These are phyloP conservation scores for Discostella stelligera DNA, from an alignment of 352 stramenopile genomes.

Conservation along the genomic window DNA sequence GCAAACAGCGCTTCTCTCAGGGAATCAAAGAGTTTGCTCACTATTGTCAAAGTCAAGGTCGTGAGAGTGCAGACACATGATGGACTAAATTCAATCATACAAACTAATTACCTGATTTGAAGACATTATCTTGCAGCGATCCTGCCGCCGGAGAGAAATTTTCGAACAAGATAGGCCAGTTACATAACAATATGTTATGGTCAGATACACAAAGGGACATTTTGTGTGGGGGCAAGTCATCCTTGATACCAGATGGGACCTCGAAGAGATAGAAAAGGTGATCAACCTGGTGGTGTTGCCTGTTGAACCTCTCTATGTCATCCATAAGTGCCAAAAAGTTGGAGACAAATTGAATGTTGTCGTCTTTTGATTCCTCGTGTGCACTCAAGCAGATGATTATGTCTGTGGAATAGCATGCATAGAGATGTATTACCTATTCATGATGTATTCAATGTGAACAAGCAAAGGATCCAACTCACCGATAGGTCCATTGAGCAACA, in stretches of 20 bases:
- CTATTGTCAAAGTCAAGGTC: not conserved
- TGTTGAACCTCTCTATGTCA: slow-evolving; percentile 57
- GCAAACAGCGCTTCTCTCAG: slow-evolving; percentile 10
- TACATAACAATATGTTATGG: slow-evolving; percentile 30
- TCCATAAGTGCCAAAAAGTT: slow-evolving; percentile 64
- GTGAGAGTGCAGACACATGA: not conserved
- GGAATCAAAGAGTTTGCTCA: slow-evolving; percentile 18
- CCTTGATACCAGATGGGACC: slow-evolving; percentile 18
- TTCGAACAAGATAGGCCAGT: slow-evolving; percentile 29
- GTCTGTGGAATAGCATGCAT: slow-evolving; percentile 18
- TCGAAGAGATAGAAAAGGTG: slow-evolving; percentile 45
- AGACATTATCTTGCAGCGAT: slow-evolving; percentile 4
- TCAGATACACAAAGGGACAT: slow-evolving; percentile 22
- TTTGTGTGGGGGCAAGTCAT: slow-evolving; percentile 18
- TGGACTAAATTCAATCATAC: not conserved
- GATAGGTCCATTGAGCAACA: slow-evolving; percentile 50
- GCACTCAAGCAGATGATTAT: slow-evolving; percentile 30
- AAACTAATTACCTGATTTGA: slow-evolving; percentile 4
- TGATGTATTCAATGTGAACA: not conserved
- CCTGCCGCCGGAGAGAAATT: not conserved
- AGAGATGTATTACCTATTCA: not conserved
- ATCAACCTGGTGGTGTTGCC: slow-evolving; percentile 20
- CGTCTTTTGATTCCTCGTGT: slow-evolving; percentile 11
- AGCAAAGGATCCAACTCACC: slow-evolving; percentile 23
- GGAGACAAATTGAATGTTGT: slow-evolving; percentile 15